A percentile compares a stretch with the other conserved stretches of the same genome.
Conservation (phyloP, 768 basidiomycete species). For the Trametes meyenii region DNA sequence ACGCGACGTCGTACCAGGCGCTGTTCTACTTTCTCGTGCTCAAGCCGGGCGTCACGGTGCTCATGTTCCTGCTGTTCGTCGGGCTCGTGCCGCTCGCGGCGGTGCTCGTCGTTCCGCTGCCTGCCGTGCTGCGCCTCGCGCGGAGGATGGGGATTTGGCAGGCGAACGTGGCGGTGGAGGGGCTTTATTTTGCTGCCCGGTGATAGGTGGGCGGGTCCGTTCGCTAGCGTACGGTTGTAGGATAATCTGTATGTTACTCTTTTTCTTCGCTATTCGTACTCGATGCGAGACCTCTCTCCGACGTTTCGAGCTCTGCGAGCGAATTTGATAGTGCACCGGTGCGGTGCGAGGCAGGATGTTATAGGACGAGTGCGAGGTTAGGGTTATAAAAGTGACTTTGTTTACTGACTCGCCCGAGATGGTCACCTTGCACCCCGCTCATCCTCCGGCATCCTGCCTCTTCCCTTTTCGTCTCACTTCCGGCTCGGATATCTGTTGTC, state of each 20-base stretch:
- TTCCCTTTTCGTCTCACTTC: slow-evolving; percentile 10
- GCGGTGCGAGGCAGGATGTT: background rate
- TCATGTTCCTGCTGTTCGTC: slow-evolving; percentile 58
- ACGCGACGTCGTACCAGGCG: slow-evolving; percentile 80
- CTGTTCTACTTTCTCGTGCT: slow-evolving; percentile 89
- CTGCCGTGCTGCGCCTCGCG: slow-evolving; percentile 64
- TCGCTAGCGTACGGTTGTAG: slow-evolving; percentile 18
- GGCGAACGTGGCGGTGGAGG: slow-evolving; percentile 81
- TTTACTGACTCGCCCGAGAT: slow-evolving; percentile 11
- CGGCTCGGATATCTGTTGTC: slow-evolving; percentile 15
- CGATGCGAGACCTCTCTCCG: background rate
- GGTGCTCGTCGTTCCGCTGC: slow-evolving; percentile 65
- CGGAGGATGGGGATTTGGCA: slow-evolving; percentile 79
- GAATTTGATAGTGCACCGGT: background rate
- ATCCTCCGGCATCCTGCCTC: background rate
- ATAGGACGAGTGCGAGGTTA: slow-evolving; percentile 7
- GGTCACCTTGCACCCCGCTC: background rate
- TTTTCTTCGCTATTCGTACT: background rate
- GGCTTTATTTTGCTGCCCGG: slow-evolving; percentile 48
- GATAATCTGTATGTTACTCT: slow-evolving; percentile 16
- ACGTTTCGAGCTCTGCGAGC: background rate
- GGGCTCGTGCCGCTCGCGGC: slow-evolving; percentile 60
- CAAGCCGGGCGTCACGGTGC: slow-evolving; percentile 78
- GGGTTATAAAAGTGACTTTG: slow-evolving; percentile 16
- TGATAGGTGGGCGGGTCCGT: slow-evolving; percentile 18